These are phyloP conservation scores for Colletotrichum orbiculare DNA, from an alignment of 2,329 filamentous ascomycete species.

Conservation along the genomic window DNA sequence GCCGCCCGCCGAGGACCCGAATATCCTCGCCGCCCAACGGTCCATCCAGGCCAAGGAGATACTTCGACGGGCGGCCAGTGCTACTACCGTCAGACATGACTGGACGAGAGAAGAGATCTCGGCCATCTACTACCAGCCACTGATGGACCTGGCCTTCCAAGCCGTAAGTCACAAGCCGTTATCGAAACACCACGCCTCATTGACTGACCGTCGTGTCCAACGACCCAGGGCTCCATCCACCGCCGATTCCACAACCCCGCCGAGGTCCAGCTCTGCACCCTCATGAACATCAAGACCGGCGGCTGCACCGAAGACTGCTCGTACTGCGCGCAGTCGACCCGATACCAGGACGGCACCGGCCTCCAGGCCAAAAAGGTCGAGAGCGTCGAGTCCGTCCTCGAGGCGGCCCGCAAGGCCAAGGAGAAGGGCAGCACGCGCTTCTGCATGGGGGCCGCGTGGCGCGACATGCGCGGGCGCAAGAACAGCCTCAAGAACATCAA, in stretches of 20 bases:
- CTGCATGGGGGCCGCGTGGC: constrained; percentile 95
- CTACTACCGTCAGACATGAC: constrained; percentile 71
- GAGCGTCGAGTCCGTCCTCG: constrained; percentile 82
- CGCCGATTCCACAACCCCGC: constrained; percentile 86
- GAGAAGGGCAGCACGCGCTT: constrained; percentile 89
- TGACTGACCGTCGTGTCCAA: not conserved
- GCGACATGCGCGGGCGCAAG: constrained; percentile 92
- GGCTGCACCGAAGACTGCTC: constrained; percentile 93
- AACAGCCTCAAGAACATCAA: constrained; percentile 85
- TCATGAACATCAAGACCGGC: constrained; percentile 97
- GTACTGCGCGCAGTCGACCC: constrained; percentile 90
- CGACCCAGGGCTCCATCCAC: constrained; percentile 75
- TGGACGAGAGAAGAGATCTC: constrained; percentile 88
- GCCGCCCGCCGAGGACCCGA: constrained; percentile 17
- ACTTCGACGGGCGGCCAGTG: constrained; percentile 66
- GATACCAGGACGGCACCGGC: constrained; percentile 80
- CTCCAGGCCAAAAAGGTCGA: constrained; percentile 84
- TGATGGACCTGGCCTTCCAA: constrained; percentile 82
- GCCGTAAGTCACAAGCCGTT: constrained; percentile 63
- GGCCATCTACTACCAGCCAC: constrained; percentile 82
- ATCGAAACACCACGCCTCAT: not conserved
- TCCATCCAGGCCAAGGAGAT: constrained; percentile 42
- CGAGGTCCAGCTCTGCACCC: constrained; percentile 89
- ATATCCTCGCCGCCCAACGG: constrained; percentile 15
- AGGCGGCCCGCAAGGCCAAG: constrained; percentile 80